These are phyloP conservation scores for Tuber magnatum DNA, from an alignment of 495 filamentous ascomycete genomes.

Conservation along the genomic window DNA sequence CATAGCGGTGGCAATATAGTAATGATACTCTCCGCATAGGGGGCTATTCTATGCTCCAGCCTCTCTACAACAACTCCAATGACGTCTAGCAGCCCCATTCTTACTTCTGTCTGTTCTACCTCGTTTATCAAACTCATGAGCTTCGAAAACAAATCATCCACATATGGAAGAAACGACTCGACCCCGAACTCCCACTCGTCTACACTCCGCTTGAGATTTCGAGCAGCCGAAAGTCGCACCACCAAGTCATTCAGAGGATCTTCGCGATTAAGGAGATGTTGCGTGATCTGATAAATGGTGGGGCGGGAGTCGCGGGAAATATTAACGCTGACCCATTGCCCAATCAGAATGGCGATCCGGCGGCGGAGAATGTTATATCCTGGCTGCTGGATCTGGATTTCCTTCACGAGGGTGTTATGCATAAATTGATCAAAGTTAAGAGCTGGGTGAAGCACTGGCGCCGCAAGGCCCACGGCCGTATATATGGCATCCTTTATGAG, in stretches of 20 bases:
- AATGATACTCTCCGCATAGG: constrained; percentile 74
- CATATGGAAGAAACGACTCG: constrained; percentile 64
- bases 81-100: constrained; percentile 77
- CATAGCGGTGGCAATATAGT: constrained; percentile 72
- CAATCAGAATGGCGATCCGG: constrained; percentile 76
- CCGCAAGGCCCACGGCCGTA: constrained; percentile 79
- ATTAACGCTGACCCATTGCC: constrained; percentile 79
- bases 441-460: constrained; percentile 58
- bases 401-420: constrained; percentile 61
- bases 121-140: constrained; percentile 71
- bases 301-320: constrained; percentile 55
- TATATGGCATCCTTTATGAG: constrained; percentile 88
- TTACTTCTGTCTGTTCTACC: constrained; percentile 75
- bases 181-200: constrained; percentile 74
- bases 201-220: constrained; percentile 69
- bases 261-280: constrained; percentile 69
- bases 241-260: constrained; percentile 82
- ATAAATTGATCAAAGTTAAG: constrained; percentile 80
- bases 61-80: constrained; percentile 70
- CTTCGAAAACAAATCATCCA: constrained; percentile 57
- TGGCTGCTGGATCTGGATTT: constrained; percentile 67
- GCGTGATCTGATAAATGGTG: constrained; percentile 81
- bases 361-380: constrained; percentile 82
- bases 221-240: constrained; percentile 81
- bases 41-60: constrained; percentile 65